Percentiles rank a stretch among this genome's conserved stretches.
These are phyloP conservation scores for Irpex lacteus DNA, from an alignment of 1,284 basidiomycete species.

Conservation along the genomic window DNA sequence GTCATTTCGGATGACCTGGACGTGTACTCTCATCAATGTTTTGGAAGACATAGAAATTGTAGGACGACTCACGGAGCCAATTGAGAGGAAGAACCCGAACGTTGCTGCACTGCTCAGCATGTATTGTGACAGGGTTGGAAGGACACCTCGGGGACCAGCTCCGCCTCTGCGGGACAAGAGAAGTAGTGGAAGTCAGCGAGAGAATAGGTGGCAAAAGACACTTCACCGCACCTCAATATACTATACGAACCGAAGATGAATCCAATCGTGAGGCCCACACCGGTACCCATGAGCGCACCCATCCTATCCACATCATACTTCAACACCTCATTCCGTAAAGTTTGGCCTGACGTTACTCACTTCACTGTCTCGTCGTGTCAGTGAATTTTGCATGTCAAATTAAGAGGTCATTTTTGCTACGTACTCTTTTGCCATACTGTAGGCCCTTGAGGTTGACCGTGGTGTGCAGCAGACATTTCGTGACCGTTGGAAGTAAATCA, in stretches of 20 bases:
- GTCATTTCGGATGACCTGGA: conserved; percentile 76
- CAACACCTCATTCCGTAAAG: conserved; percentile 1
- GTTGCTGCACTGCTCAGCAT: conserved; percentile 91
- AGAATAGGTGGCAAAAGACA: neutral
- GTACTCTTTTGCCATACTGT: conserved; percentile 75
- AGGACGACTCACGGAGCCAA: conserved; percentile 64
- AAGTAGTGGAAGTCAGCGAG: neutral
- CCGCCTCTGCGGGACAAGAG: conserved; percentile 56
- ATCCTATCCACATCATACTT: conserved; percentile 51
- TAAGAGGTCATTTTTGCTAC: conserved; percentile 22
- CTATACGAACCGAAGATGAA: conserved; percentile 93
- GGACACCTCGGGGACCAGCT: conserved; percentile 80
- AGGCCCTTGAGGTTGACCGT: conserved; percentile 49
- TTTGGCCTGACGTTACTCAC: conserved; percentile 15
- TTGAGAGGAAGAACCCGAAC: conserved; percentile 82
- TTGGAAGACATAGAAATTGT: neutral
- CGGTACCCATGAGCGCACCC: conserved; percentile 90
- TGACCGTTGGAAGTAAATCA: neutral
- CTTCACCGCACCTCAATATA: conserved; percentile 71
- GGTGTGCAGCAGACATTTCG: conserved; percentile 29
- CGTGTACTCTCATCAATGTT: conserved; percentile 10
- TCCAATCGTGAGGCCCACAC: conserved; percentile 93
- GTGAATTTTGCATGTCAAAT: neutral
- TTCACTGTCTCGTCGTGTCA: conserved; percentile 24
- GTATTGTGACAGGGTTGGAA: conserved; percentile 90